Conservation (phyloP, 2,329 filamentous ascomycete genomes). For the Malbranchea zuffiana region DNA sequence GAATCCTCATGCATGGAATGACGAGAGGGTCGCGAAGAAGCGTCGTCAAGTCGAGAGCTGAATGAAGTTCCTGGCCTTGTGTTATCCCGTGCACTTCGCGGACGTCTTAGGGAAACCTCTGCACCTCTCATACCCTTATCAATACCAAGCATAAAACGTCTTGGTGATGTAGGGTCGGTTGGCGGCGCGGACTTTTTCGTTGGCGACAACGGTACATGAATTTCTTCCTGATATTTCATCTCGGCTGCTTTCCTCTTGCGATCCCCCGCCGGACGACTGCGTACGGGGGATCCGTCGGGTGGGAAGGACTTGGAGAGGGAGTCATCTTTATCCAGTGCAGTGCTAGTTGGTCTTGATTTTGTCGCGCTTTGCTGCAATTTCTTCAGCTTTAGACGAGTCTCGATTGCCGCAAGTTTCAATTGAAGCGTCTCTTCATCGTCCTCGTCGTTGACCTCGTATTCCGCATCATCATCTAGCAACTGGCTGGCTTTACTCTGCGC, state of each 20-base stretch:
- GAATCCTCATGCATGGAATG: constrained; percentile 3
- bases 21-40: constrained; percentile 16
- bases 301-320: background rate
- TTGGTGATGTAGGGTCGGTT: constrained; percentile 58
- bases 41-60: constrained; percentile 19
- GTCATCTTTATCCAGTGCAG: constrained; percentile 19
- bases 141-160: constrained; percentile 70
- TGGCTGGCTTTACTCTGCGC: constrained; percentile 10
- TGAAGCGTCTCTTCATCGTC: constrained; percentile 84
- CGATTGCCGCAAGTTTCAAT: constrained; percentile 75
- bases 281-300: constrained; percentile 2
- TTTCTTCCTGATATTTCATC: constrained; percentile 20
- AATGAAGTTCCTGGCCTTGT: constrained; percentile 25
- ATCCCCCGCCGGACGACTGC: constrained; percentile 12
- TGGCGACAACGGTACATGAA: constrained; percentile 71
- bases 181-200: constrained; percentile 41
- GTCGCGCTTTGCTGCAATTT: constrained; percentile 58
- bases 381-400: constrained; percentile 78
- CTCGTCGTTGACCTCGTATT: constrained; percentile 46
- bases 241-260: constrained; percentile 16
- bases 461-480: constrained; percentile 16
- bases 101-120: constrained; percentile 74
- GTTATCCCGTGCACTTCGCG: constrained; percentile 28
- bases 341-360: constrained; percentile 31
- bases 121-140: constrained; percentile 73